These are phyloP conservation scores for Dactylella cylindrospora DNA, from an alignment of 2,329 filamentous ascomycete genomes.

Conservation along the genomic window DNA sequence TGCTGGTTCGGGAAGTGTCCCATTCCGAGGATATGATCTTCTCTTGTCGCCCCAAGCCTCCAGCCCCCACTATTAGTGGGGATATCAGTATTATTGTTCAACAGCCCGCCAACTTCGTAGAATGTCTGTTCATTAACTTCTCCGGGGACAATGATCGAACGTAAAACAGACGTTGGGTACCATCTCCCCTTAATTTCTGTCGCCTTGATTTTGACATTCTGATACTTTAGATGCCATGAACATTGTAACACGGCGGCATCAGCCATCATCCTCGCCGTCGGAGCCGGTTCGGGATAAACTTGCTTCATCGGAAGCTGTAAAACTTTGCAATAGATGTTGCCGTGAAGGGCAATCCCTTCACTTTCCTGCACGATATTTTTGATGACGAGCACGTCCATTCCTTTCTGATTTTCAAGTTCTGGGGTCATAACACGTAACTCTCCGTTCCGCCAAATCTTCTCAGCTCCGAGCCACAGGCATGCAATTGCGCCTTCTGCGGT, in stretches of 20 bases:
- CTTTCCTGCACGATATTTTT: conserved; percentile 29
- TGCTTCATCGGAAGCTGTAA: conserved; percentile 10
- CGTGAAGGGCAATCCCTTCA: conserved; percentile 23
- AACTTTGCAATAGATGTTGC: conserved; percentile 39
- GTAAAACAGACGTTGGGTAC: conserved; percentile 34
- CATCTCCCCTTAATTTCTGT: conserved; percentile 42
- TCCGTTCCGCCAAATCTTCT: conserved; percentile 42
- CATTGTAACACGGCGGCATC: conserved; percentile 29
- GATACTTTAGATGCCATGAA: conserved; percentile 37
- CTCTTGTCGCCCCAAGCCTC: conserved; percentile 14
- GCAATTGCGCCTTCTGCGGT: conserved; percentile 25
- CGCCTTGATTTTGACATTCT: conserved; percentile 39
- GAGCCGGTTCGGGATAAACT: conserved; percentile 26
- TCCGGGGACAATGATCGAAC: conserved; percentile 31
- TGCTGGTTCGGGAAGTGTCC: conserved; percentile 33
- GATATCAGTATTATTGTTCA: conserved; percentile 41
- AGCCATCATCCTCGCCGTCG: conserved; percentile 36
- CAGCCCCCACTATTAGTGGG: conserved; percentile 37
- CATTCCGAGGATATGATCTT: conserved; percentile 37
- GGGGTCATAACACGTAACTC: conserved; percentile 40
- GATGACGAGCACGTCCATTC: conserved; percentile 40
- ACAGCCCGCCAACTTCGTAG: conserved; percentile 38
- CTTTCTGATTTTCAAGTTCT: conserved; percentile 38
- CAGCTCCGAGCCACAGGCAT: conserved; percentile 41
- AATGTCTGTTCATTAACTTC: conserved; percentile 29